These are phyloP conservation scores for Sphaerulina vaccinii DNA, from an alignment of 2,329 filamentous ascomycete genomes.

Conservation along the genomic window DNA sequence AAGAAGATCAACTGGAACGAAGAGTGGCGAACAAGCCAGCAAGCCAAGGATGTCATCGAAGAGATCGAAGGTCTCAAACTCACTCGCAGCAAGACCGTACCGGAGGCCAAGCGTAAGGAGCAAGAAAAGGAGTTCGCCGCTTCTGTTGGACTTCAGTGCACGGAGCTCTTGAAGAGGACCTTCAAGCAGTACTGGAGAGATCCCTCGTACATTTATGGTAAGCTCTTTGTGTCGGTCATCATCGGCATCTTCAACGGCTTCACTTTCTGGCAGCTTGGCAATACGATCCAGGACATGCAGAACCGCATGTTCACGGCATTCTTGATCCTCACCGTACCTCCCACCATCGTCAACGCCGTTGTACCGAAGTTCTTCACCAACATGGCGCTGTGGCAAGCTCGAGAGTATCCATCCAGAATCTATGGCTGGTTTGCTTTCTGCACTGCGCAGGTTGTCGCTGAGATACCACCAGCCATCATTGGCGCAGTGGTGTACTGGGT, in stretches of 20 bases:
- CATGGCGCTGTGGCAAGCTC: slow-evolving; percentile 68
- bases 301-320: slow-evolving; percentile 75
- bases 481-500: slow-evolving; percentile 67
- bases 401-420: slow-evolving; percentile 71
- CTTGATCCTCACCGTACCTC: slow-evolving; percentile 58
- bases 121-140: slow-evolving; percentile 59
- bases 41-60: slow-evolving; percentile 57
- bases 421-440: slow-evolving; percentile 77
- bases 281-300: slow-evolving; percentile 67
- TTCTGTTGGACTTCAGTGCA: slow-evolving; percentile 61
- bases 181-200: slow-evolving; percentile 68
- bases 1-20: slow-evolving; percentile 69
- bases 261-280: slow-evolving; percentile 70
- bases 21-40: slow-evolving; percentile 66
- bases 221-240: slow-evolving; percentile 69
- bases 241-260: slow-evolving; percentile 77
- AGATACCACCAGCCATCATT: slow-evolving; percentile 69
- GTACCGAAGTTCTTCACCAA: slow-evolving; percentile 77
- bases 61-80: slow-evolving; percentile 66
- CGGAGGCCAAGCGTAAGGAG: slow-evolving; percentile 40
- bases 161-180: slow-evolving; percentile 65
- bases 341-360: slow-evolving; percentile 69
- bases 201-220: slow-evolving; percentile 73
- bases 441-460: slow-evolving; percentile 69
- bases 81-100: slow-evolving; percentile 51